Evolutionary conservation across 2,329 filamentous ascomycete genomes (phyloP).

Genomic region (Paecilomyces sp.): DNA sequence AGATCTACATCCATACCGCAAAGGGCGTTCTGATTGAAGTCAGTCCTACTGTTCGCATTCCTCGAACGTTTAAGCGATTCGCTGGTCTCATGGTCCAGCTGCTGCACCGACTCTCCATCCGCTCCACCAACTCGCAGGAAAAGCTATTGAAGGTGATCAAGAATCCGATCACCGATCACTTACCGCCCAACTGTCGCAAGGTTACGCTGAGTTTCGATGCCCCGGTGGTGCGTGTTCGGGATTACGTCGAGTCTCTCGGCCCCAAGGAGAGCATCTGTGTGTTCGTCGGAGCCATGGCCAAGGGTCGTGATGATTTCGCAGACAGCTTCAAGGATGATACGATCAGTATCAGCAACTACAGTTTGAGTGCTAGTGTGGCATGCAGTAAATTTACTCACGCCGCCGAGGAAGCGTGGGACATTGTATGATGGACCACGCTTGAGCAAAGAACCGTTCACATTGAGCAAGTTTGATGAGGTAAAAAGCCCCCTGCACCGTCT

Average conservation of each 20-base stretch:
- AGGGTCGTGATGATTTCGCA: conserved; percentile 91
- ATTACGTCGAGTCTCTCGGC: conserved; percentile 75
- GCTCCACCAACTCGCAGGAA: conserved; percentile 93
- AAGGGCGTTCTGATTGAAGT: conserved; percentile 97
- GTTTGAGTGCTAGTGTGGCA: conserved; percentile 90
- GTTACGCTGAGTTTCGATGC: conserved; percentile 94
- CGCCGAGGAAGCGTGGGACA: conserved; percentile 91
- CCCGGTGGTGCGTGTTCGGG: conserved; percentile 74
- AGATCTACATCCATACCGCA: conserved; percentile 97
- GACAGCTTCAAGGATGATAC: conserved; percentile 93
- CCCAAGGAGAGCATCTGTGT: conserved; percentile 92
- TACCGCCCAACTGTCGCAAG: conserved; percentile 95
- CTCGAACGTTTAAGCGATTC: conserved; percentile 97
- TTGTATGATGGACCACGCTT: conserved; percentile 56
- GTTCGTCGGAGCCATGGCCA: conserved; percentile 97
- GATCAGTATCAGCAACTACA: conserved; percentile 98
- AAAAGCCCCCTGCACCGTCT: conserved; percentile 19
- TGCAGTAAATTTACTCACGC: conserved; percentile 99
- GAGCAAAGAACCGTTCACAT: conserved; percentile 3
- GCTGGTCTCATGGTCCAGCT: conserved; percentile 98
- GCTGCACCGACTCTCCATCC: conserved; percentile 88
- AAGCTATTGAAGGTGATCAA: conserved; percentile 96
- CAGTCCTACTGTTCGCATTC: conserved; percentile 94
- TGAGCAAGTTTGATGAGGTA: conserved; percentile 13
- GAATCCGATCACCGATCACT: conserved; percentile 94